Evolutionary conservation across 1,284 basidiomycete species (phyloP).

Genomic region (Agroathelia rolfsii): DNA sequence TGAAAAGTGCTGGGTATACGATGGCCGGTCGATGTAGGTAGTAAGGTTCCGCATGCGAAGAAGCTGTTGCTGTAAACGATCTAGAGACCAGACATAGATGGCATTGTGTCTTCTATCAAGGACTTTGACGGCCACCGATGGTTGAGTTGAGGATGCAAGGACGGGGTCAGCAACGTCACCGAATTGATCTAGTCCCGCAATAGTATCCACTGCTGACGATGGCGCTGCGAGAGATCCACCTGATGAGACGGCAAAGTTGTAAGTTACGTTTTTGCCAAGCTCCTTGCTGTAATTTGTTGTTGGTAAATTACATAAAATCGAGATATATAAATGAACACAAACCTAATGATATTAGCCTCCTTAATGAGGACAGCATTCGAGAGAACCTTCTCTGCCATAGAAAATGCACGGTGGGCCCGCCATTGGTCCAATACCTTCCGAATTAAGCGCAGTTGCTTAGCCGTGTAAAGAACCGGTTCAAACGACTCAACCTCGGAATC

Average conservation of each 20-base stretch:
- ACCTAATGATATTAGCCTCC: conserved; percentile 94
- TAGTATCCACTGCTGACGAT: conserved; percentile 75
- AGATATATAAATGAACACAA: conserved; percentile 16
- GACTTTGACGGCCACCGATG: conserved; percentile 85
- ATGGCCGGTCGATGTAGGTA: conserved; percentile 87
- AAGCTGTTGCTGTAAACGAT: conserved; percentile 81
- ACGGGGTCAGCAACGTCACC: conserved; percentile 84
- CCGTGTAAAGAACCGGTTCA: conserved; percentile 74
- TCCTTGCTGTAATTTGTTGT: conserved; percentile 51
- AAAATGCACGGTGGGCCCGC: conserved; percentile 76
- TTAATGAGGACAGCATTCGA: conserved; percentile 82
- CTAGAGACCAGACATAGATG: conserved; percentile 86
- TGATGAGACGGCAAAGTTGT: conserved; percentile 87
- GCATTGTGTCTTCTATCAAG: conserved; percentile 80
- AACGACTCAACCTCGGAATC: conserved; percentile 52
- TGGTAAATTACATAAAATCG: conserved; percentile 5
- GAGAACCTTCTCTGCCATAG: conserved; percentile 86
- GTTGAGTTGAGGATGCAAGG: conserved; percentile 62
- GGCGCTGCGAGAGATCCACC: conserved; percentile 76
- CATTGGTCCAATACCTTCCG: conserved; percentile 76
- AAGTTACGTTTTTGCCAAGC: conserved; percentile 76
- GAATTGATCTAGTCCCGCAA: conserved; percentile 84
- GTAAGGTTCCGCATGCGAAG: conserved; percentile 91
- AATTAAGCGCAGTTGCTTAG: conserved; percentile 72
- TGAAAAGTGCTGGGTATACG: conserved; percentile 88